Evolutionary conservation across 1,139 yeast genomes (phyloP).

Genomic region (Yamadazyma conglobata): DNA sequence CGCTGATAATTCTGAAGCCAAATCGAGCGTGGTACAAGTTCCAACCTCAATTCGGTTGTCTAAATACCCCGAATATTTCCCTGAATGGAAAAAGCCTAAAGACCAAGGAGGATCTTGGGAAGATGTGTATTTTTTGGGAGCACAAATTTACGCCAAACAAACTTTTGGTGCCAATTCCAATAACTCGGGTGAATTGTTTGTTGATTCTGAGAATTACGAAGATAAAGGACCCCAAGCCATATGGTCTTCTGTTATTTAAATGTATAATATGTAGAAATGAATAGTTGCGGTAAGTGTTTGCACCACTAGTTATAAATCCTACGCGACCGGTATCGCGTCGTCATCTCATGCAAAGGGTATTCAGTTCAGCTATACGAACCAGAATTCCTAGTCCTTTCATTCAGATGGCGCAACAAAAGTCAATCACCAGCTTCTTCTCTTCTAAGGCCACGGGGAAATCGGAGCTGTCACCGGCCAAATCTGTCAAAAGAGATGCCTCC

Average conservation of each 20-base stretch:
- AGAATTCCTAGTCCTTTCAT: not conserved
- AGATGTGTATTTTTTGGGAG: slow-evolving; percentile 77
- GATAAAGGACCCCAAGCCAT: slow-evolving; percentile 75
- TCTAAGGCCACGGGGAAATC: slow-evolving; percentile 5
- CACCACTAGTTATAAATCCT: too few relatives aligned
- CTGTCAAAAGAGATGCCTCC: slow-evolving; percentile 1
- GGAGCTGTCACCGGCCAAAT: not conserved
- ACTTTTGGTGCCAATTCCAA: slow-evolving; percentile 63
- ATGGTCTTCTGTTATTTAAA: slow-evolving; percentile 38
- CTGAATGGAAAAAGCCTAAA: slow-evolving; percentile 84
- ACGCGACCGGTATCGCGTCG: too few relatives aligned
- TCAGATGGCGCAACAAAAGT: slow-evolving; percentile 37
- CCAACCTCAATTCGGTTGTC: slow-evolving; percentile 70
- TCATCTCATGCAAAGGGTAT: slow-evolving; percentile 6
- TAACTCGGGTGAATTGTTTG: slow-evolving; percentile 60
- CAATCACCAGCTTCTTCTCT: slow-evolving; percentile 31
- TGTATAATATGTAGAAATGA: too few relatives aligned
- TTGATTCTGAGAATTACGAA: slow-evolving; percentile 69
- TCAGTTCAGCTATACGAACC: not conserved
- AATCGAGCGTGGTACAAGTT: slow-evolving; percentile 50
- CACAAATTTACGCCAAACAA: slow-evolving; percentile 83
- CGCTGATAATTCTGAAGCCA: slow-evolving; percentile 26
- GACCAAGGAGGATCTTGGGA: slow-evolving; percentile 61
- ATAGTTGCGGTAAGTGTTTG: too few relatives aligned
- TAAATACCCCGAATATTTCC: slow-evolving; percentile 85